Evolutionary conservation across 306 rosid genomes (phyloP).

Genomic region (Chamaecrista fasciculata): DNA sequence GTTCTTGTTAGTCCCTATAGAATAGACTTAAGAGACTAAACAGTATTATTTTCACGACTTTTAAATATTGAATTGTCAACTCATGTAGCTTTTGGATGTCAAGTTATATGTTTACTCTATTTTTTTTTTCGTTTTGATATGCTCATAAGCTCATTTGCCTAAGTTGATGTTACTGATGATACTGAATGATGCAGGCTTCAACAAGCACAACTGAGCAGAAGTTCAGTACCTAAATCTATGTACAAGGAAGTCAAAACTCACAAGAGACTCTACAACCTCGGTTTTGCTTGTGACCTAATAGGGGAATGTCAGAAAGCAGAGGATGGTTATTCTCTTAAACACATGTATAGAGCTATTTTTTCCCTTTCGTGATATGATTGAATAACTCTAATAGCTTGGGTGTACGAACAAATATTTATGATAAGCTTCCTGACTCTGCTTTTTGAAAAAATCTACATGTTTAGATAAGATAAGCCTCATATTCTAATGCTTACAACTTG

Average conservation of each 20-base stretch:
- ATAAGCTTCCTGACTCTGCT: conserved; percentile 39
- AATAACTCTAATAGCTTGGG: conserved; percentile 44
- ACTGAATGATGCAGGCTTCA: conserved; percentile 56
- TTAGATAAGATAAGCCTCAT: conserved; percentile 39
- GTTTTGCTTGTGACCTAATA: conserved; percentile 43
- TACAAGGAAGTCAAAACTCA: conserved; percentile 27
- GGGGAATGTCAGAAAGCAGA: conserved; percentile 42
- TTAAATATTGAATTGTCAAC: no score
- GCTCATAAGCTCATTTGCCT: conserved; percentile 10
- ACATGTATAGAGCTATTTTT: conserved; percentile 71
- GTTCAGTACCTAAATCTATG: conserved; percentile 49
- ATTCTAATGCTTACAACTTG: conserved; percentile 26
- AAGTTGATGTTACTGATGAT: conserved; percentile 23
- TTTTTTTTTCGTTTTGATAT: neutral
- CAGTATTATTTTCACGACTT: no score
- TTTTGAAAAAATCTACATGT: conserved; percentile 34
- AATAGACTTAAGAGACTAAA: no score
- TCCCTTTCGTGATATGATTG: conserved; percentile 47
- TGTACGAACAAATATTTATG: conserved; percentile 42
- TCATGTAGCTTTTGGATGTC: no score
- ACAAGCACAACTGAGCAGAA: conserved; percentile 69
- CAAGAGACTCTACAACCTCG: conserved; percentile 39
- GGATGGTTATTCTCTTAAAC: conserved; percentile 24
- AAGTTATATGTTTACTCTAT: no score
- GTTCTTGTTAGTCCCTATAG: no score